Evolutionary conservation across 2,329 filamentous ascomycete species (phyloP), one percentile per base, ranked within the genome.

Genomic region (Cordyceps fumosorosea): DNA sequence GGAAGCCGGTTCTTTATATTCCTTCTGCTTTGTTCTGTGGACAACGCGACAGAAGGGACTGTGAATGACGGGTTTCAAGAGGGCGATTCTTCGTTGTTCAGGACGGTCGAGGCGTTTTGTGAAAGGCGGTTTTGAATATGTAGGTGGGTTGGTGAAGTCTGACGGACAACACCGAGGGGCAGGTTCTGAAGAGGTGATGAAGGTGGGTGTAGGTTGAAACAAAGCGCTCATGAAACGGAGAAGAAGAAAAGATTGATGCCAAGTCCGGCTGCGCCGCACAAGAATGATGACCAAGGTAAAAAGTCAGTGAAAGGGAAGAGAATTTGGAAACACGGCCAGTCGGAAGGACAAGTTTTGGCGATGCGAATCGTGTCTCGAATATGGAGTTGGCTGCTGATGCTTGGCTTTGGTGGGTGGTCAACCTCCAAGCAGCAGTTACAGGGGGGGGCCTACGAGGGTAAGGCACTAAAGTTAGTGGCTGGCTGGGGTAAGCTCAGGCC

Each of bases 351-450:
- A 59, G 56, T 57, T 24, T 44, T 67, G 56, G 65, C 70, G 70
- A 68, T 69, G 68, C 67, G 69, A 67, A 67, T 69, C 62, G 67
- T 72, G 72, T 74, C 72, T 73, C 72, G 68, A 60, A 69, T 68
- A 65, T 65, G 69, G 67, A 29, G 29, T 29, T 37, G 45, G 34
- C 11, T 67, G 65, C 63, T n/a, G n/a, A n/a, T n/a, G n/a, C n/a
- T 66, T 22, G 45, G 20, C 45, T 48, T 10, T n/a, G n/a, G n/a
- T n/a, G n/a, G 47, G 47, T 44, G 42, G 42, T 18, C 42, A 29
- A 29, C 29, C 29, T 29, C 6, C 29, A 29, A 4, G 8, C 29
- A 29, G 29, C 6, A 29, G 29, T 29, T 29, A 29, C 29, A 29
- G 29, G 29, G 29, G n/a, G 29, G 29, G 29, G 65, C 62, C 63